phyloP scores from a whole-genome alignment of 164 flowering plant genomes.

The Macadamia integrifolia region DNA sequence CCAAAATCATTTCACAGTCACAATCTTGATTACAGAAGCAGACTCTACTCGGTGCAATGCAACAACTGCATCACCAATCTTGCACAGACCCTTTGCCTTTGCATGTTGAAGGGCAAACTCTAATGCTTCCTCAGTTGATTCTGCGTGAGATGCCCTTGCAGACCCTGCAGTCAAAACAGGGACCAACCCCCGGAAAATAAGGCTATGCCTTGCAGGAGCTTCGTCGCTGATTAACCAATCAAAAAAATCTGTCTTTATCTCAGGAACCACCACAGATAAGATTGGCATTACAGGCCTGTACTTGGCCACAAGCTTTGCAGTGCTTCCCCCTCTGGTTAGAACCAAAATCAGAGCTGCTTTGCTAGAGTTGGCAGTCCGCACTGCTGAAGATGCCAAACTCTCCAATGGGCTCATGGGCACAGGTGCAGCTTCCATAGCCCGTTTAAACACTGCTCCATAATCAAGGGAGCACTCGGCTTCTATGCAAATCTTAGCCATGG shows the following conservation, averaged over 20 bases:
- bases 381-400: constrained; percentile 81
- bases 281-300: constrained; percentile 82
- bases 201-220: constrained; percentile 87
- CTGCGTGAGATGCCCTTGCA: constrained; percentile 62
- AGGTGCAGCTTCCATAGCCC: constrained; percentile 56
- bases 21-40: constrained; percentile 75
- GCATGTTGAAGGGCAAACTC: constrained; percentile 63
- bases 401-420: constrained; percentile 93
- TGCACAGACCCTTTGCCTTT: constrained; percentile 55
- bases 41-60: constrained; percentile 66
- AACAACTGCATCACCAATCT: constrained; percentile 72
- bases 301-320: constrained; percentile 85
- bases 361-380: constrained; percentile 64
- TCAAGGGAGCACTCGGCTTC: constrained; percentile 84
- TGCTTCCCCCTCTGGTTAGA: constrained; percentile 75
- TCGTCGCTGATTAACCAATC: constrained; percentile 84
- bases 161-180: constrained; percentile 73
- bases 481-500: constrained; percentile 79
- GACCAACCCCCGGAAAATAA: constrained; percentile 65
- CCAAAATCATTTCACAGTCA: constrained; percentile 34
- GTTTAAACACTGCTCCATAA: constrained; percentile 66
- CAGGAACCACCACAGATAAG: constrained; percentile 80
- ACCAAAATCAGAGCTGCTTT: constrained; percentile 68
- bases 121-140: constrained; percentile 70
- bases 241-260: constrained; percentile 66